Evolutionary conservation across 768 basidiomycete species (phyloP).

Genomic region (Suillus weaverae): DNA sequence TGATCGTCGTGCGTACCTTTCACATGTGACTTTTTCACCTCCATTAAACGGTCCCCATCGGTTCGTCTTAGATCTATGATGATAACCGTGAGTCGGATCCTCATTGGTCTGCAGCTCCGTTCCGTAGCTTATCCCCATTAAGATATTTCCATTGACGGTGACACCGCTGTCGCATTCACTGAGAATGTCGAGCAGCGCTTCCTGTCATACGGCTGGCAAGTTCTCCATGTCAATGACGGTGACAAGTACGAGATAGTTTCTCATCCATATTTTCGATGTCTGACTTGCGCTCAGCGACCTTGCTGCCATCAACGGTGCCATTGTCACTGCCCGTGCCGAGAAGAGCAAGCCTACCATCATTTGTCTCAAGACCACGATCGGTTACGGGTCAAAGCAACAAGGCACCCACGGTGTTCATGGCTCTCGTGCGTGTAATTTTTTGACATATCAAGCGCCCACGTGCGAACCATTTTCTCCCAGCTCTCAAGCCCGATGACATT

Average conservation of each 20-base stretch:
- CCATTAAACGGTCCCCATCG: slow-evolving; percentile 21
- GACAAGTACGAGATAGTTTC: slow-evolving; percentile 51
- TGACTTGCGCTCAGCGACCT: slow-evolving; percentile 58
- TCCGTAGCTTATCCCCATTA: slow-evolving; percentile 2
- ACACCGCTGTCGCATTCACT: slow-evolving; percentile 90
- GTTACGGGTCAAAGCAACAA: slow-evolving; percentile 89
- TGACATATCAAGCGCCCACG: slow-evolving; percentile 1
- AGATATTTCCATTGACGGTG: slow-evolving; percentile 97
- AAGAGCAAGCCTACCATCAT: slow-evolving; percentile 87
- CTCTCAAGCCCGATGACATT: slow-evolving; percentile 92
- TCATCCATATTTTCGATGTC: slow-evolving; percentile 1
- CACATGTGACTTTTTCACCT: slow-evolving; percentile 14
- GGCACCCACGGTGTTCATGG: slow-evolving; percentile 96
- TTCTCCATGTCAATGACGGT: slow-evolving; percentile 79
- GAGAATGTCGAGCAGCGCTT: slow-evolving; percentile 91
- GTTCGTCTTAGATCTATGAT: slow-evolving; percentile 71
- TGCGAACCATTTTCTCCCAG: slow-evolving; percentile 38
- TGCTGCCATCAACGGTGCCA: slow-evolving; percentile 72
- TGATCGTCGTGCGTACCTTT: slow-evolving; percentile 72
- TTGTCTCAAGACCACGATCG: slow-evolving; percentile 85
- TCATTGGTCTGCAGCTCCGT: slow-evolving; percentile 2
- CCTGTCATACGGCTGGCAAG: slow-evolving; percentile 92
- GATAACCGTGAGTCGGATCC: slow-evolving; percentile 77
- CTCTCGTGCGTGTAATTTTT: slow-evolving; percentile 61
- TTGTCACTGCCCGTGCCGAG: slow-evolving; percentile 73